Percentiles rank a stretch among this genome's conserved stretches.
These are phyloP conservation scores for Otatea glauca DNA, from an alignment of 176 grass and related monocot species.

Conservation along the genomic window DNA sequence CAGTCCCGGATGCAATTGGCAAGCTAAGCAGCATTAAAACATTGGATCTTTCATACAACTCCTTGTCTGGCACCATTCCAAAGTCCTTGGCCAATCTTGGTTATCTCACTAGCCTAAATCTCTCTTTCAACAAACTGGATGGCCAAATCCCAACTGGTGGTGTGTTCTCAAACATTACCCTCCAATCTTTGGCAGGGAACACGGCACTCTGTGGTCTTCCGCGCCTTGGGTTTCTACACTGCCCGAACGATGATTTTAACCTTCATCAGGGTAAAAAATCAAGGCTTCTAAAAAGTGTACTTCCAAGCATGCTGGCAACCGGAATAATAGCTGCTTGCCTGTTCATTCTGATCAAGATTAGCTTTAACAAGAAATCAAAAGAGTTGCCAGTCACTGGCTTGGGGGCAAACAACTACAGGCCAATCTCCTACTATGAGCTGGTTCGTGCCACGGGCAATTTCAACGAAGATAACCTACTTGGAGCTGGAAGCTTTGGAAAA, in stretches of 20 bases:
- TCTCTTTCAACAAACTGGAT: slow-evolving; percentile 42
- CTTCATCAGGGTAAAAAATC: neutral
- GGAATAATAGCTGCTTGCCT: slow-evolving; percentile 17
- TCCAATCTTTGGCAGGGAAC: slow-evolving; percentile 39
- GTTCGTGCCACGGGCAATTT: slow-evolving; percentile 48
- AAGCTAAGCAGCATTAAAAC: slow-evolving; percentile 24
- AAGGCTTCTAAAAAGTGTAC: slow-evolving; percentile 16
- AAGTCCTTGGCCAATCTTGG: slow-evolving; percentile 20
- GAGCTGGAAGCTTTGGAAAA: slow-evolving; percentile 50
- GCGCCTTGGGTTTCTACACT: slow-evolving; percentile 28
- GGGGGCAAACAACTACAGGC: neutral
- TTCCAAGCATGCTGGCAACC: neutral
- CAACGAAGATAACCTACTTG: slow-evolving; percentile 30
- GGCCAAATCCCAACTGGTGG: slow-evolving; percentile 30
- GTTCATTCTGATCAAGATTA: neutral
- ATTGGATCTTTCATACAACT: slow-evolving; percentile 46
- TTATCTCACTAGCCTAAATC: slow-evolving; percentile 36
- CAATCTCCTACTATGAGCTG: slow-evolving; percentile 42
- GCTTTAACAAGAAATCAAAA: neutral
- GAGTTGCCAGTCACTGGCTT: neutral
- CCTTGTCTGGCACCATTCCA: slow-evolving; percentile 39
- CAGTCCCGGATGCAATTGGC: slow-evolving; percentile 11
- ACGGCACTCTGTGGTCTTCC: slow-evolving; percentile 23
- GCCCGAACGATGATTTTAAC: neutral
- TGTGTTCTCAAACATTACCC: slow-evolving; percentile 43